These are phyloP conservation scores for Erythrophleum fordii DNA, from an alignment of 306 rosid species.

Conservation along the genomic window DNA sequence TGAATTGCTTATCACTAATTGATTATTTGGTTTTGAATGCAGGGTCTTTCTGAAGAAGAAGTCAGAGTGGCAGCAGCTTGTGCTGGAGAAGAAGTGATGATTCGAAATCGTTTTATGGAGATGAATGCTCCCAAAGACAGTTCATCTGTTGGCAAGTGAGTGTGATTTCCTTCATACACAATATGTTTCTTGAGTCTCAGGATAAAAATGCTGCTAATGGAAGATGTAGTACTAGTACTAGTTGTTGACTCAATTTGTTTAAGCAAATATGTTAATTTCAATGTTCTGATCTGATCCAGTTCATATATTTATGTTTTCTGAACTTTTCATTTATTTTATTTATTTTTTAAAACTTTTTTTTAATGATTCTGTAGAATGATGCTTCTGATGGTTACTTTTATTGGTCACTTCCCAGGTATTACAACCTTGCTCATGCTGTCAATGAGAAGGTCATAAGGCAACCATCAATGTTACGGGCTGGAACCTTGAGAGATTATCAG, in stretches of 20 bases:
- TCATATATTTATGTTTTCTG: slow-evolving; percentile 14
- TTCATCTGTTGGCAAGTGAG: slow-evolving; percentile 94
- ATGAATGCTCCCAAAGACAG: slow-evolving; percentile 96
- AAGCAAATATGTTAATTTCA: not conserved
- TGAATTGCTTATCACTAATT: slow-evolving; percentile 29
- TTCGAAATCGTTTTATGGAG: slow-evolving; percentile 88
- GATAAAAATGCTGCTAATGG: not conserved
- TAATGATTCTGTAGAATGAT: slow-evolving; percentile 26
- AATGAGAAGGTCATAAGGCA: slow-evolving; percentile 81
- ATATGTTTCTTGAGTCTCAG: slow-evolving; percentile 13
- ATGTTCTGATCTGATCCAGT: slow-evolving; percentile 26
- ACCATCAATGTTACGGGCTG: slow-evolving; percentile 93
- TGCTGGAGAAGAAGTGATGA: slow-evolving; percentile 98
- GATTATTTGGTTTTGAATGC: slow-evolving; percentile 39
- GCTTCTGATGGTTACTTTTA: not conserved
- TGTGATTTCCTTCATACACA: slow-evolving; percentile 23
- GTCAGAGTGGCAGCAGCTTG: slow-evolving; percentile 96
- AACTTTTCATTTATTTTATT: not conserved
- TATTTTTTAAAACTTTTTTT: slow-evolving; percentile 22
- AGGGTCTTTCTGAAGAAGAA: slow-evolving; percentile 99
- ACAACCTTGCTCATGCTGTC: slow-evolving; percentile 97
- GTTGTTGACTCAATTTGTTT: slow-evolving; percentile 11
- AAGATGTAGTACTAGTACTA: slow-evolving; percentile 1
- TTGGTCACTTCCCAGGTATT: slow-evolving; percentile 67
- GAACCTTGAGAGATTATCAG: slow-evolving; percentile 99